A percentile compares a stretch with the other conserved stretches of the same genome.
Evolutionary conservation across 345 rosid genomes (phyloP).

Genomic region (Garcia nutans): DNA sequence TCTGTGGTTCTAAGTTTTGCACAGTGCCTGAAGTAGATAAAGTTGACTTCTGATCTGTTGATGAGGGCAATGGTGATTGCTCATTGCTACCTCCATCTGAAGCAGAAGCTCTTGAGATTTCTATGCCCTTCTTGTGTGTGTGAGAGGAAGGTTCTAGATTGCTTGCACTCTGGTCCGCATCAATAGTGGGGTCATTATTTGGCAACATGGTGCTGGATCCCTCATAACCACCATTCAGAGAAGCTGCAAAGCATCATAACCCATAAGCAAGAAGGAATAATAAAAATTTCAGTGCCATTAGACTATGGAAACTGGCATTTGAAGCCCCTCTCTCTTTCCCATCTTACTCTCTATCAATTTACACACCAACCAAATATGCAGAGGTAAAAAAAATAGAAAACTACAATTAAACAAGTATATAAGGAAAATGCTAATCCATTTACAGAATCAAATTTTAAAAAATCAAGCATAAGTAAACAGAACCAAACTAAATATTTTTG

Average conservation of each 20-base stretch:
- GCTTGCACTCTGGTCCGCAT: conserved; percentile 26
- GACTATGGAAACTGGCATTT: not conserved
- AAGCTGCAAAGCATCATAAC: conserved; percentile 36
- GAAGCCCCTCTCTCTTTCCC: not conserved
- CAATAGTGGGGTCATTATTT: conserved; percentile 17
- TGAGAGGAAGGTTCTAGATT: conserved; percentile 17
- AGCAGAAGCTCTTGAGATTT: conserved; percentile 23
- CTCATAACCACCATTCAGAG: conserved; percentile 25
- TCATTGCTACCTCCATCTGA: conserved; percentile 22
- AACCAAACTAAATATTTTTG: too few relatives aligned
- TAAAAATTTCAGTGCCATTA: not conserved
- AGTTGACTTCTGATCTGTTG: conserved; percentile 36
- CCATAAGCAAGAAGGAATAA: conserved; percentile 1
- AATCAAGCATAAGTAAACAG: too few relatives aligned
- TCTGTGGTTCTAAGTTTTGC: conserved; percentile 20
- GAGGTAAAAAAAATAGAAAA: not conserved
- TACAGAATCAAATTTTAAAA: too few relatives aligned
- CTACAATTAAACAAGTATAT: not conserved
- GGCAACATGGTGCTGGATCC: conserved; percentile 21
- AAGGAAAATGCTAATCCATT: too few relatives aligned
- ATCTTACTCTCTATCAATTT: not conserved
- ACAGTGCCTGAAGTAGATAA: conserved; percentile 23
- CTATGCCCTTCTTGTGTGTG: conserved; percentile 1
- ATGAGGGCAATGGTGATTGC: conserved; percentile 24
- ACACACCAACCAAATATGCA: not conserved